Evolutionary conservation across 176 grass and related monocot species (phyloP).

Genomic region (Tuctoria greenei): DNA sequence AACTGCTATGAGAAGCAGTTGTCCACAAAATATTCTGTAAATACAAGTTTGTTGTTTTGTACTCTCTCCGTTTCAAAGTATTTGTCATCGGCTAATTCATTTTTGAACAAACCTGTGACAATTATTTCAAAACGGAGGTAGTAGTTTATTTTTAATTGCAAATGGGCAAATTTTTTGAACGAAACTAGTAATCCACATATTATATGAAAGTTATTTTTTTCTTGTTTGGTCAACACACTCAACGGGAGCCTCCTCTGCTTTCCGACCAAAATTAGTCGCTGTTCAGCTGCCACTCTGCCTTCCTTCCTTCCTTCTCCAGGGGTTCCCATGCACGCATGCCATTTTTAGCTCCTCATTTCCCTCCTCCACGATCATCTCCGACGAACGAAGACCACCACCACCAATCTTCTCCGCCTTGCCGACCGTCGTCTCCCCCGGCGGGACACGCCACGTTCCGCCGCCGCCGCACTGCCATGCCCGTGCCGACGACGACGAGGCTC

Average conservation of each 20-base stretch:
- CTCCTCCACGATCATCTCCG: neutral
- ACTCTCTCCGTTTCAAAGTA: too few species aligned
- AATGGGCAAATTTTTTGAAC: too few species aligned
- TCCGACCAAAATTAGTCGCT: neutral
- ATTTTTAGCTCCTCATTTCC: slow-evolving; percentile 50
- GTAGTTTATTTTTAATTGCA: too few species aligned
- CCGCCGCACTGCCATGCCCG: slow-evolving; percentile 39
- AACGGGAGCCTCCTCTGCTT: neutral
- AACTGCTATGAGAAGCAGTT: too few species aligned
- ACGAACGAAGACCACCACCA: slow-evolving; percentile 15
- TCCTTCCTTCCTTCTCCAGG: neutral
- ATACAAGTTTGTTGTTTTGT: too few species aligned
- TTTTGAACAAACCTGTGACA: too few species aligned
- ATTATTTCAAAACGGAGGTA: too few species aligned
- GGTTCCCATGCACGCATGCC: neutral
- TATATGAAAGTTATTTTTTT: too few species aligned
- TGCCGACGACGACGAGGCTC: neutral
- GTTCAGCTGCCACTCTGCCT: neutral
- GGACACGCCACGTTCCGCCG: slow-evolving; percentile 42
- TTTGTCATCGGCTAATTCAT: too few species aligned
- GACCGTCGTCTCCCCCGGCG: slow-evolving; percentile 31
- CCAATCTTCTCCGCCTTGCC: neutral
- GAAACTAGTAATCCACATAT: too few species aligned
- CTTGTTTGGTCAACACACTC: too few species aligned
- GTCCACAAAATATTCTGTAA: too few species aligned